Evolutionary conservation across 768 basidiomycete species (phyloP).

Genomic region (Strobilomyces echinocephalus): DNA sequence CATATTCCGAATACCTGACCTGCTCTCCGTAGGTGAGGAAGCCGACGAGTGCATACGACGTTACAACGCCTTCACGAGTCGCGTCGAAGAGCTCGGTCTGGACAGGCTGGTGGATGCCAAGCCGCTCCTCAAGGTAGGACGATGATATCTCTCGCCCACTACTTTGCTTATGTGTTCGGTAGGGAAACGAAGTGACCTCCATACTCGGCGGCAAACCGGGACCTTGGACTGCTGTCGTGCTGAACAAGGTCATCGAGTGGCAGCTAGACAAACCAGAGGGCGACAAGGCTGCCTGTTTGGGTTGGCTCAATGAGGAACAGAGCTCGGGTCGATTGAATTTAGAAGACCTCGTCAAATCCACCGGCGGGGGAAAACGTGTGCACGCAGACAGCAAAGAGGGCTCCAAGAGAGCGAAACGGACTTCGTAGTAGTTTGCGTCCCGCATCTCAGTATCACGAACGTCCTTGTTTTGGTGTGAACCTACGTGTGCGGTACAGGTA

Average conservation of each 20-base stretch:
- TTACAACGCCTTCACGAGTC: constrained; percentile 64
- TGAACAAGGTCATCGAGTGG: constrained; percentile 76
- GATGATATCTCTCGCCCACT: not conserved
- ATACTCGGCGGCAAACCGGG: constrained; percentile 60
- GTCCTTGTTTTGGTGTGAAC: constrained; percentile 2
- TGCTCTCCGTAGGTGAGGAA: constrained; percentile 34
- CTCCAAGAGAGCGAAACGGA: constrained; percentile 32
- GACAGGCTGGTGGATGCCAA: constrained; percentile 59
- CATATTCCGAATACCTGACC: not conserved
- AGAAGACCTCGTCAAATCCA: constrained; percentile 22
- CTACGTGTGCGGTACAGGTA: constrained; percentile 1
- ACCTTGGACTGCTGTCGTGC: constrained; percentile 60
- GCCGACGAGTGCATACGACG: constrained; percentile 46
- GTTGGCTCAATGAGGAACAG: constrained; percentile 63
- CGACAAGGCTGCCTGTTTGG: constrained; percentile 59
- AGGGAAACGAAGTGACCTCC: constrained; percentile 69
- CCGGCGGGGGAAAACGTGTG: constrained; percentile 24
- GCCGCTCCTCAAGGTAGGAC: constrained; percentile 73
- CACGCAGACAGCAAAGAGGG: constrained; percentile 15
- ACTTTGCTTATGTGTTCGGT: constrained; percentile 5
- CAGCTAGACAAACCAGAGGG: constrained; percentile 72
- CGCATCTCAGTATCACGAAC: not conserved
- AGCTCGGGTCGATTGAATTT: constrained; percentile 41
- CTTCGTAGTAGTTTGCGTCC: not conserved
- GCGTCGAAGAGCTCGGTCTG: constrained; percentile 60